Conservation (phyloP, 2,329 filamentous ascomycete species). For the Biscogniauxia sp. region DNA sequence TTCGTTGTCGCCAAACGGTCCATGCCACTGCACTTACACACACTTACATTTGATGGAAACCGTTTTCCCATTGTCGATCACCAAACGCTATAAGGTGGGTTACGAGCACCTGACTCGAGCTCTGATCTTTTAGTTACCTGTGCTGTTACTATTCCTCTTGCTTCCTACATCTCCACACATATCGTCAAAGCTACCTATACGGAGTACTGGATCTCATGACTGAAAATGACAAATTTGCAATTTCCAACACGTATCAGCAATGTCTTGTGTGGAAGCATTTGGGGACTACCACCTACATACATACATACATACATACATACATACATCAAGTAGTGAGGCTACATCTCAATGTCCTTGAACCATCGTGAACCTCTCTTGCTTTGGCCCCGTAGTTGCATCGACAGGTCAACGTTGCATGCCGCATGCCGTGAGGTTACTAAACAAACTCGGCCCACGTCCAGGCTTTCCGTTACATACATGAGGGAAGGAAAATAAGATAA, state of each 20-base stretch:
- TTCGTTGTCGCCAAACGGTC: no score
- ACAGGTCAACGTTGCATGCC: neutral
- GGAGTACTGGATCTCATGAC: neutral
- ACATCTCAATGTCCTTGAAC: neutral
- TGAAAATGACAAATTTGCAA: neutral
- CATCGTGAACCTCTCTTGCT: neutral
- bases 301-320: neutral
- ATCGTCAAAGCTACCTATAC: neutral
- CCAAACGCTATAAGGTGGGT: neutral
- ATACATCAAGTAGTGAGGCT: neutral
- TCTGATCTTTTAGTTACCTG: neutral
- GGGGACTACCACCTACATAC: neutral
- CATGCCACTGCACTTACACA: no score
- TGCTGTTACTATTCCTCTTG: neutral
- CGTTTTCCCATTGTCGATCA: neutral
- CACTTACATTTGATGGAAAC: no score
- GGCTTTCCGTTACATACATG: neutral
- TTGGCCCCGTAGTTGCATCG: neutral
- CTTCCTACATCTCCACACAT: neutral
- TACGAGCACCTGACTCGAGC: neutral
- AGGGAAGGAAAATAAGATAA: no score
- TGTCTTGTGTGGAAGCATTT: neutral
- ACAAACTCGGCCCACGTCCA: neutral
- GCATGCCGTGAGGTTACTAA: neutral
- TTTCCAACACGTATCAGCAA: neutral